Conservation (phyloP, 2,329 filamentous ascomycete species). For the Alternaria sp. region DNA sequence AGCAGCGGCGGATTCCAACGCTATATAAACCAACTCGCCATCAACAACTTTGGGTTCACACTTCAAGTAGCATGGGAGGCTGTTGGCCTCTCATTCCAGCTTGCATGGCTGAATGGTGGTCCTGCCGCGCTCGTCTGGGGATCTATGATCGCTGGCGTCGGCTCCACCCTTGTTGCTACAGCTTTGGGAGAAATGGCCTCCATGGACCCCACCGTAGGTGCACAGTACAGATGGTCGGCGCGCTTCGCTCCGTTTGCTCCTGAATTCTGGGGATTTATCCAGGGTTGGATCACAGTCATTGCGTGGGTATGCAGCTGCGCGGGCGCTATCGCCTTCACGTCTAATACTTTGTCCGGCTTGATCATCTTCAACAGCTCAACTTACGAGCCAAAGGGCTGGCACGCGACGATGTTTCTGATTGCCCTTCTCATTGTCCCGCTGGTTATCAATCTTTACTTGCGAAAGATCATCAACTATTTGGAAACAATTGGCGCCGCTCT, state of each 20-base stretch:
- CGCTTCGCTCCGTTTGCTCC: conserved; percentile 19
- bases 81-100: neutral
- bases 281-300: conserved; percentile 45
- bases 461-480: conserved; percentile 50
- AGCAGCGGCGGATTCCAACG: neutral
- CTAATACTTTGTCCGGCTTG: conserved; percentile 20
- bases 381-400: conserved; percentile 51
- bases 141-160: conserved; percentile 21
- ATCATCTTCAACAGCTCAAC: conserved; percentile 42
- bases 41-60: neutral
- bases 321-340: conserved; percentile 20
- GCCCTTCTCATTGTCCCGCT: conserved; percentile 43
- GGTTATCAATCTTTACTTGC: conserved; percentile 51
- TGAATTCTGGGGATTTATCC: conserved; percentile 29
- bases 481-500: conserved; percentile 54
- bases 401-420: conserved; percentile 55
- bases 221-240: conserved; percentile 31
- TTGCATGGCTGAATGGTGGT: neutral
- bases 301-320: conserved; percentile 40
- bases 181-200: conserved; percentile 33
- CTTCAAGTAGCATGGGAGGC: neutral
- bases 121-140: neutral
- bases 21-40: neutral
- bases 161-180: conserved; percentile 33
- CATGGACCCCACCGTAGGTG: conserved; percentile 30